These are phyloP conservation scores for Cyclanthera cordifolia DNA, from an alignment of 306 rosid genomes.

Conservation along the genomic window DNA sequence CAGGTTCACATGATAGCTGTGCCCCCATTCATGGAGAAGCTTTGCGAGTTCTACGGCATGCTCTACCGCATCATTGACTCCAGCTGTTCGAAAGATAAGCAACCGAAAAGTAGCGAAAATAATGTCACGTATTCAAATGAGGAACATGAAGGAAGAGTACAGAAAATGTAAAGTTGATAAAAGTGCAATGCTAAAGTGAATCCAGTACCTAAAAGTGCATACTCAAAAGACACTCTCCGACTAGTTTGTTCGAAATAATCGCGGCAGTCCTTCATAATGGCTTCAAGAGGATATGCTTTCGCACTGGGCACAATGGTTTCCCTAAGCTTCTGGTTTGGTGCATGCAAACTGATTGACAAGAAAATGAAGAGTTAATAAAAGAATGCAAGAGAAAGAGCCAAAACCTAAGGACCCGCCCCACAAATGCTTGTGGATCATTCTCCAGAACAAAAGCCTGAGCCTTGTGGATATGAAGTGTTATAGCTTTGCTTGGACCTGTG, in stretches of 20 bases:
- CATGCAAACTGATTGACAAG: constrained; percentile 58
- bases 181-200: neutral
- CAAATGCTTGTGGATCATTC: neutral
- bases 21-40: constrained; percentile 58
- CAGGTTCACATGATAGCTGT: constrained; percentile 69
- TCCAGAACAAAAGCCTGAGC: neutral
- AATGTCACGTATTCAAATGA: neutral
- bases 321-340: constrained; percentile 93
- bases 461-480: neutral
- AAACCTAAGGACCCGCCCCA: neutral
- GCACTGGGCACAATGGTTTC: constrained; percentile 94
- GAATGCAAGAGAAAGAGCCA: neutral
- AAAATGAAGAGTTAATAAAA: constrained; percentile 11
- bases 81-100: constrained; percentile 47
- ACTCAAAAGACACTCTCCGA: constrained; percentile 83
- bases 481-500: neutral
- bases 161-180: neutral
- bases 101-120: neutral
- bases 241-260: constrained; percentile 60
- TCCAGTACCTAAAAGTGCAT: constrained; percentile 82
- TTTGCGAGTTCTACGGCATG: constrained; percentile 79
- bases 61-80: constrained; percentile 73
- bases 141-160: neutral
- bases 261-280: constrained; percentile 72
- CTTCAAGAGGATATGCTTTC: constrained; percentile 78